These are phyloP conservation scores for Cenchrus fungigraminus DNA, from an alignment of 176 grass and related monocot species.

Conservation along the genomic window DNA sequence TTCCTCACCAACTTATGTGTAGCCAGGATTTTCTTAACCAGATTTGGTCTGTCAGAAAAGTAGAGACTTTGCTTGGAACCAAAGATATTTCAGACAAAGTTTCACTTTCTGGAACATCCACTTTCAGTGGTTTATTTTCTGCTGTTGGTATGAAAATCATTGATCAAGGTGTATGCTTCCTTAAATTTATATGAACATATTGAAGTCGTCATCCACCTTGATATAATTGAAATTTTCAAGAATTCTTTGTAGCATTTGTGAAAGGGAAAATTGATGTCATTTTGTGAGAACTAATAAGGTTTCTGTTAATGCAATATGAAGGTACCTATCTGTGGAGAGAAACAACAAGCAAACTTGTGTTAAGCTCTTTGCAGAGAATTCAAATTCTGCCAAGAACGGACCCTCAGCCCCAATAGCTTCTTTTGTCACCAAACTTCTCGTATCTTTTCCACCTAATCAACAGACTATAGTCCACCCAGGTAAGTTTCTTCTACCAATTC, in stretches of 20 bases:
- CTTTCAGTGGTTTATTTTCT: not conserved
- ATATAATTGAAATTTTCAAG: not conserved
- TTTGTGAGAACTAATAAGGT: slow-evolving; percentile 22
- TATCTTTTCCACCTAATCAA: slow-evolving; percentile 66
- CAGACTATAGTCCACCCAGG: slow-evolving; percentile 81
- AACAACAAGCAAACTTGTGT: slow-evolving; percentile 86
- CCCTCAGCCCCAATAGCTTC: slow-evolving; percentile 80
- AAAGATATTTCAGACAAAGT: slow-evolving; percentile 37
- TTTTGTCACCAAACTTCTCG: slow-evolving; percentile 86
- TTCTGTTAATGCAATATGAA: slow-evolving; percentile 44
- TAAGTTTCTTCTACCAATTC: slow-evolving; percentile 34
- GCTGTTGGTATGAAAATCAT: not conserved
- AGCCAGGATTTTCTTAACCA: slow-evolving; percentile 19
- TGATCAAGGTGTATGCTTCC: not conserved
- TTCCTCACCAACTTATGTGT: slow-evolving; percentile 16
- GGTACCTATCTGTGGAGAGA: slow-evolving; percentile 93
- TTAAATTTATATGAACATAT: not conserved
- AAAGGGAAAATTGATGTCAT: not conserved
- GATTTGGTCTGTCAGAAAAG: not conserved
- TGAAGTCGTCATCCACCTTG: not conserved
- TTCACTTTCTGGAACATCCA: slow-evolving; percentile 6
- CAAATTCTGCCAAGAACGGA: slow-evolving; percentile 60
- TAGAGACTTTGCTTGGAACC: slow-evolving; percentile 24
- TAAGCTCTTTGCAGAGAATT: slow-evolving; percentile 81
- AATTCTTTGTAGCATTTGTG: not conserved